Evolutionary conservation across 345 rosid species (phyloP).

Genomic region (Erysimum cheiranthoides): DNA sequence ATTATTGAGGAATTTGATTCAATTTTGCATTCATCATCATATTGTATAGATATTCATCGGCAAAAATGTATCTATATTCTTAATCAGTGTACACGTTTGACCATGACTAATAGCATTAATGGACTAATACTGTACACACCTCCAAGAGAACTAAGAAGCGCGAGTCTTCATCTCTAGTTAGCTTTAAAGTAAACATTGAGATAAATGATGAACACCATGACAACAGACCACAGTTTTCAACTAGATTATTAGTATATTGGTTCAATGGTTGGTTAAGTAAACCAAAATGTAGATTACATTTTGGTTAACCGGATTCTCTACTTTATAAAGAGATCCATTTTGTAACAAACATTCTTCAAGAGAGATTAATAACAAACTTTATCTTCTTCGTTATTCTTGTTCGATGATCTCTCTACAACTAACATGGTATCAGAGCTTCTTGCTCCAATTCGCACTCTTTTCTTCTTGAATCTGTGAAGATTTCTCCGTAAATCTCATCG

Average conservation of each 20-base stretch:
- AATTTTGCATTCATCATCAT: slow-evolving; percentile 5
- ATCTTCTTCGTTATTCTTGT: too few species aligned
- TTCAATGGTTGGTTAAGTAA: too few species aligned
- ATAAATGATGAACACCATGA: slow-evolving; percentile 77
- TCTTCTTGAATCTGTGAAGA: neutral
- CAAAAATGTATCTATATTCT: neutral
- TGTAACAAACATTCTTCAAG: too few species aligned
- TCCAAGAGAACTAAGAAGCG: slow-evolving; percentile 60
- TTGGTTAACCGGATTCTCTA: too few species aligned
- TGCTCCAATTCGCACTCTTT: neutral
- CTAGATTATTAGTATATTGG: too few species aligned
- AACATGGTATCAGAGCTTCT: neutral
- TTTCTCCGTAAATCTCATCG: neutral
- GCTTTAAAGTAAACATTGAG: slow-evolving; percentile 45
- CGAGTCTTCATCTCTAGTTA: slow-evolving; percentile 48
- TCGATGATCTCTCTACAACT: too few species aligned
- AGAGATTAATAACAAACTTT: too few species aligned
- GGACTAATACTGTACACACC: slow-evolving; percentile 51
- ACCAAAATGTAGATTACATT: too few species aligned
- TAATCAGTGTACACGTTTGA: slow-evolving; percentile 16
- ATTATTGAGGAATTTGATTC: neutral
- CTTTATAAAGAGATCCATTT: too few species aligned
- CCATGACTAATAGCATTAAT: slow-evolving; percentile 27
- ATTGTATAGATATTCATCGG: neutral
- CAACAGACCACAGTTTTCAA: slow-evolving; percentile 69